Conservation (phyloP, 352 stramenopile species). For the Elongisporangium anandrum region DNA sequence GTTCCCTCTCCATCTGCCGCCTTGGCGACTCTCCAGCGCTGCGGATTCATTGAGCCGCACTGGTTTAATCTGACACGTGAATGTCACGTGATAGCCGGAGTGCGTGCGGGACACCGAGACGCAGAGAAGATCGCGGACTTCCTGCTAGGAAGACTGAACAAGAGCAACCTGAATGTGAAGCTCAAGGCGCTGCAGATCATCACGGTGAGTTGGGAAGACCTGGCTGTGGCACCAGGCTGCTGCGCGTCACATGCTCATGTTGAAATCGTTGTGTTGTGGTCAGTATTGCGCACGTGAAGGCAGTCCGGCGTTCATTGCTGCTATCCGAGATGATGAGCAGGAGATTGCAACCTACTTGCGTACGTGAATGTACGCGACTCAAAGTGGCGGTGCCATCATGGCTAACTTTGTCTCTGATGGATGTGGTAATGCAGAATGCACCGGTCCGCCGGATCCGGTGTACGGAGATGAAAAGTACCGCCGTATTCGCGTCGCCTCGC, state of each 20-base stretch:
- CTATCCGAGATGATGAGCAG: constrained; percentile 64
- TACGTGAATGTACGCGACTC: constrained; percentile 25
- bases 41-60: background rate
- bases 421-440: constrained; percentile 46
- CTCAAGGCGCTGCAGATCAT: constrained; percentile 86
- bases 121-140: constrained; percentile 81
- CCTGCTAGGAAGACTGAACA: constrained; percentile 64
- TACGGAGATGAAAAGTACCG: constrained; percentile 83
- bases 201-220: constrained; percentile 27
- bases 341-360: constrained; percentile 67
- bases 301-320: constrained; percentile 47
- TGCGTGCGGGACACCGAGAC: constrained; percentile 21
- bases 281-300: constrained; percentile 81
- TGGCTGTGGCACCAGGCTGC: background rate
- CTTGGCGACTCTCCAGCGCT: background rate
- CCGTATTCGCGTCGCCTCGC: constrained; percentile 72
- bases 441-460: constrained; percentile 65
- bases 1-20: constrained; percentile 6
- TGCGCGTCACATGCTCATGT: background rate
- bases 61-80: background rate
- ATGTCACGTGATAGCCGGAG: background rate
- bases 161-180: constrained; percentile 84
- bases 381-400: constrained; percentile 6
- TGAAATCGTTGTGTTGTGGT: constrained; percentile 4
- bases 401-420: constrained; percentile 3